Evolutionary conservation across 2,329 filamentous ascomycete species (phyloP), one percentile per base, ranked within the genome.

Genomic region (Albophoma yamanashiensis): DNA sequence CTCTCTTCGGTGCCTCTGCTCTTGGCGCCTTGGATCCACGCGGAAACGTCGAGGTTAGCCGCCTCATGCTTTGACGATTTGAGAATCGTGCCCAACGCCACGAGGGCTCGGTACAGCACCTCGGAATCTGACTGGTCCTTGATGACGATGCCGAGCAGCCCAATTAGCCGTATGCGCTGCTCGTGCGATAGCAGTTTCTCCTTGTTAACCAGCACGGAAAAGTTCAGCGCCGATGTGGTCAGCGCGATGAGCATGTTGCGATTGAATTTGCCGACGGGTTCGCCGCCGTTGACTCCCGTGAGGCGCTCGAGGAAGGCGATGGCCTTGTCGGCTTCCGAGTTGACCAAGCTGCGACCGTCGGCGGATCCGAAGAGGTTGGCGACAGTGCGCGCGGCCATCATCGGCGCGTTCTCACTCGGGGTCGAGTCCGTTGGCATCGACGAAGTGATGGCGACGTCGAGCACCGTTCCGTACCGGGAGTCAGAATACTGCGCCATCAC

Each of bases 151-250:
- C 81, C 81, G 0, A 92, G 73, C 6, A 88, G 79, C 38, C 84
- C 79, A 2, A 91, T 70, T 5, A 91, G 75, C 12, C 72, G 68
- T 22, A 71, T 70, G 22, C 70, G 70, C 40, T 70, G 69, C 57
- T 67, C 72, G 40, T 61, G 69, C 39, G 60, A 67, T 60, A 72
- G 72, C 61, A 74, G 73, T 62, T 72, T 79, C 64, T 79, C 73
- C 58, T 76, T 75, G 38, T 75, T 64, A 11, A 90, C 81, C 14
- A 92, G 80, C 1, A 96, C 91, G 0, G 91, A 81, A 64, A 89
- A 89, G 74, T 99, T 97, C 70, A 97, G 87, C 62, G 89, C 87
- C 0, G 91, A 80, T 0, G 94, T 96, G 1, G 90, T 86, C 22
- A 91, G 78, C 0, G 94, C 93, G 59, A 96, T 87, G 57, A 89